These are phyloP conservation scores for bread wheat (Triticum aestivum) DNA, from an alignment of 176 grass and related monocot species.

Conservation along the genomic window DNA sequence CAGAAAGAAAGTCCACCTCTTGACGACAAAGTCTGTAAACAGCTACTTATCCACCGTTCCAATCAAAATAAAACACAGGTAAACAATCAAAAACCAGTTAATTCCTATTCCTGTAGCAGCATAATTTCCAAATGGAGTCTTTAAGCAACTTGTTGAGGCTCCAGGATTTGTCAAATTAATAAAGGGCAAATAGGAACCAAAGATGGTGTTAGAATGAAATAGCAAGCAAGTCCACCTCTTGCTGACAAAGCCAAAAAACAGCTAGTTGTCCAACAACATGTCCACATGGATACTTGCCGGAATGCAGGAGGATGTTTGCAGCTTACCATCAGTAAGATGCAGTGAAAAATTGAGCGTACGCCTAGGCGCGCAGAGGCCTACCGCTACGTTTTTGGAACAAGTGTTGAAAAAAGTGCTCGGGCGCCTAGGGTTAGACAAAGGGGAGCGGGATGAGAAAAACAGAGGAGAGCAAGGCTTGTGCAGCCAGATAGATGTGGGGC, in stretches of 20 bases:
- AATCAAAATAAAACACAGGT: not conserved
- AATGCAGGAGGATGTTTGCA: not conserved
- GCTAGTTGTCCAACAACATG: not conserved
- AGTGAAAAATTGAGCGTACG: too few species aligned
- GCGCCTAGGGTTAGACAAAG: too few species aligned
- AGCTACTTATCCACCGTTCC: not conserved
- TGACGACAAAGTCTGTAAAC: not conserved
- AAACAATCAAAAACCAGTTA: not conserved
- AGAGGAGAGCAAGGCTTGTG: too few species aligned
- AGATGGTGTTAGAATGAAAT: not conserved
- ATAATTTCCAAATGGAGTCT: too few species aligned
- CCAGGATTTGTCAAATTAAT: too few species aligned
- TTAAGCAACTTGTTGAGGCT: too few species aligned
- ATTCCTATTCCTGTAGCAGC: not conserved
- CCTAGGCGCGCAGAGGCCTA: too few species aligned
- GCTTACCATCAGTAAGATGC: not conserved
- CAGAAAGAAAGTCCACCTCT: not conserved
- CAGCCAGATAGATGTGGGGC: too few species aligned
- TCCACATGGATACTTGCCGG: not conserved
- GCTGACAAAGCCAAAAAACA: not conserved
- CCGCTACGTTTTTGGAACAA: too few species aligned
- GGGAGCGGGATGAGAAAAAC: too few species aligned
- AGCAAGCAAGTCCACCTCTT: not conserved
- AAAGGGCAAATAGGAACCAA: too few species aligned
- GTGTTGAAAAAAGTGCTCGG: too few species aligned